phyloP scores from a whole-genome alignment of 495 filamentous ascomycete species.

The Penicillium argentinense region DNA sequence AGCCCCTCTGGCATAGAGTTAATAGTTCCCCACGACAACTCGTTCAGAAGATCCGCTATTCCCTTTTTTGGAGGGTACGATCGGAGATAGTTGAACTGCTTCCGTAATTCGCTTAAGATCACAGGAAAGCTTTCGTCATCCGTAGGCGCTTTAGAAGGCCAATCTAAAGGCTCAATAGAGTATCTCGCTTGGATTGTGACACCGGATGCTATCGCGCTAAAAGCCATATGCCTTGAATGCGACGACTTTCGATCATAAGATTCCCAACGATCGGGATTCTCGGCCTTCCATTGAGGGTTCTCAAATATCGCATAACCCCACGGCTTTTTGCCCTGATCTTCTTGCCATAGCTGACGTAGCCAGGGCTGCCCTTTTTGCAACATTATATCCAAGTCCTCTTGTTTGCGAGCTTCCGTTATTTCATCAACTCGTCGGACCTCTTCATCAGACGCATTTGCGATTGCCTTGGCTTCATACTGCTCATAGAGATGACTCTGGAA shows the following conservation, averaged over 20 bases:
- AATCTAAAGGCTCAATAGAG: not conserved
- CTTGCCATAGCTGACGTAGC: conserved; percentile 2
- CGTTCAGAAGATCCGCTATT: not conserved
- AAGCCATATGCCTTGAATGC: not conserved
- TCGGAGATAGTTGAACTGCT: conserved; percentile 8
- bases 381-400: not conserved
- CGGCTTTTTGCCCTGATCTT: not conserved
- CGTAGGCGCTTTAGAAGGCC: not conserved
- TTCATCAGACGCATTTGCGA: conserved; percentile 9
- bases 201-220: not conserved
- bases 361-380: not conserved
- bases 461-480: not conserved
- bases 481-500: conserved; percentile 1
- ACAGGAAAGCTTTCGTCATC: conserved; percentile 1
- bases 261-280: conserved; percentile 3
- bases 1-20: not conserved
- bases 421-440: conserved; percentile 6
- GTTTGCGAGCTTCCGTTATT: not conserved
- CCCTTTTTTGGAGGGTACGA: not conserved
- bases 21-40: not conserved
- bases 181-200: not conserved
- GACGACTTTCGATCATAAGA: conserved; percentile 1
- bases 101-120: not conserved
- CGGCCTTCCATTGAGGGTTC: not conserved
- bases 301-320: conserved; percentile 4